Percentiles rank a stretch among this genome's conserved stretches.
These are phyloP conservation scores for Crithidia bombi DNA, from an alignment of 208 protist species.

Conservation along the genomic window DNA sequence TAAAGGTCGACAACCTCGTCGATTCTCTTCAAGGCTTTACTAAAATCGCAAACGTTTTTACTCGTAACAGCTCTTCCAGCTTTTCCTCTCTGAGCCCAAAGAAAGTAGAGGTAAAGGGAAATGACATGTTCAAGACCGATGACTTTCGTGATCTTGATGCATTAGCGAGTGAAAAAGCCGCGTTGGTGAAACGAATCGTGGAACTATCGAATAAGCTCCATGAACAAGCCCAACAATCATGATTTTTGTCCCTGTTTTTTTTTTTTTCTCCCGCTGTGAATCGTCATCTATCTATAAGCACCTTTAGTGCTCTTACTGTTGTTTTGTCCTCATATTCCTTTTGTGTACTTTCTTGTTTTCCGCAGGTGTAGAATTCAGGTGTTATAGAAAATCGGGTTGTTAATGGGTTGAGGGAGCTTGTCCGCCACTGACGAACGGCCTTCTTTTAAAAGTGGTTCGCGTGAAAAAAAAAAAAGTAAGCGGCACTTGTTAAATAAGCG, in stretches of 20 bases:
- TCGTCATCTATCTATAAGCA: not conserved
- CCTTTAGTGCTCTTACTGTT: not conserved
- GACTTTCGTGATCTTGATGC: not conserved
- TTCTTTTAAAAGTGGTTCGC: not conserved
- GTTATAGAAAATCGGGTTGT: no score
- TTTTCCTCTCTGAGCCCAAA: not conserved
- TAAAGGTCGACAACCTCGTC: conserved; percentile 70
- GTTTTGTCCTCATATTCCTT: conserved; percentile 3
- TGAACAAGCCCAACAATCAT: not conserved
- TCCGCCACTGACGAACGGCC: no score
- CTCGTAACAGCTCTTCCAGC: conserved; percentile 10
- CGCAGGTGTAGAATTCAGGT: no score
- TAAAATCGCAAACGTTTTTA: conserved; percentile 43
- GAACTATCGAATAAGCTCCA: conserved; percentile 10
- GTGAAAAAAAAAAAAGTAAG: not conserved
- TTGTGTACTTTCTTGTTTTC: conserved; percentile 7
- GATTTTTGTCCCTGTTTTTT: not conserved
- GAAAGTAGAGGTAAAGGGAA: not conserved
- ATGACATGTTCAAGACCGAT: not conserved
- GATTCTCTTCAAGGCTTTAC: conserved; percentile 62
- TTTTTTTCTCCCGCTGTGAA: not conserved
- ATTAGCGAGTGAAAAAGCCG: conserved; percentile 12
- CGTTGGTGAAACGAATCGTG: conserved; percentile 18
- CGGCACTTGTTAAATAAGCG: not conserved
- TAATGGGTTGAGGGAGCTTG: no score